These are phyloP conservation scores for Mycena olivaceomarginata DNA, from an alignment of 768 basidiomycete species.

Conservation along the genomic window DNA sequence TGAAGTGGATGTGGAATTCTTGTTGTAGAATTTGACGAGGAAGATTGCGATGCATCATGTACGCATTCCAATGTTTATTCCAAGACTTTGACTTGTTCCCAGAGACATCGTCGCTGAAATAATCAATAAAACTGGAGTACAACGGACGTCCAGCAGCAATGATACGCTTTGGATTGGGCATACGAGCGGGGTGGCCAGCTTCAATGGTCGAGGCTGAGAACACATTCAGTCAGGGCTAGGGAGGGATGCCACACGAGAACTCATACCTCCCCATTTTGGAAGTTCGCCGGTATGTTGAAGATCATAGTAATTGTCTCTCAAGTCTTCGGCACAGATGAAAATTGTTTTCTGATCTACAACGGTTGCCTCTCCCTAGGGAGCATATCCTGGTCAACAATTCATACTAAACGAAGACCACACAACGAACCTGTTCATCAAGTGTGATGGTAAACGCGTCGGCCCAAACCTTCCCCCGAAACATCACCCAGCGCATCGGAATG, in stretches of 20 bases:
- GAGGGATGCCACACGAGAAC: not conserved
- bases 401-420: not conserved
- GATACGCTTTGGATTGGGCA: not conserved
- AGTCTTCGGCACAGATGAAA: not conserved
- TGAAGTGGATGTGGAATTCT: not conserved
- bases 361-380: not conserved
- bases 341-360: not conserved
- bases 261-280: not conserved
- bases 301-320: not conserved
- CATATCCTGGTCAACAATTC: not conserved
- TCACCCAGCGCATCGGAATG: not conserved
- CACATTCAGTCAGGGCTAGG: not conserved
- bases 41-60: too few species aligned
- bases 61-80: too few species aligned
- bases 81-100: too few species aligned
- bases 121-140: not conserved
- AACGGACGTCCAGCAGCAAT: not conserved
- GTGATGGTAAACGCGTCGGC: not conserved
- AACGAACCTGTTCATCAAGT: not conserved
- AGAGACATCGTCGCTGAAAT: not conserved
- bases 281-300: not conserved
- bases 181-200: not conserved
- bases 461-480: not conserved
- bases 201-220: not conserved
- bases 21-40: too few species aligned